Conservation (phyloP, 2,329 filamentous ascomycete species). For the Ophiocordyceps camponoti-leonardi region DNA sequence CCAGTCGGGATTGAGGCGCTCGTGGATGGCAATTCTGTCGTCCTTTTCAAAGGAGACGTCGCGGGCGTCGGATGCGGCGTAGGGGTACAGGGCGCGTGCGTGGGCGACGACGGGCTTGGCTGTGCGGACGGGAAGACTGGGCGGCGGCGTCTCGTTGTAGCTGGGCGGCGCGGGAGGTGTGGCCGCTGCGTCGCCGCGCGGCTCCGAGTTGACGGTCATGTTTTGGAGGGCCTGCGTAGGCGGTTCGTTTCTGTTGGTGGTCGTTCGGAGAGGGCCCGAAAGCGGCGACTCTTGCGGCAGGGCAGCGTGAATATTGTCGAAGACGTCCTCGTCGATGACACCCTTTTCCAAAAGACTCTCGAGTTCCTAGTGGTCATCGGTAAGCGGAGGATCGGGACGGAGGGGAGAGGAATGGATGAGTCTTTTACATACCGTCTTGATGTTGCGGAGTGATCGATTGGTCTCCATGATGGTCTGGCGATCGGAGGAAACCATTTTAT, state of each 20-base stretch:
- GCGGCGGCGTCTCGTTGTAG: constrained; percentile 30
- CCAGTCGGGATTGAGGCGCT: constrained; percentile 97
- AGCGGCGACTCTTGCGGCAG: constrained; percentile 57
- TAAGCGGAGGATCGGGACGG: not conserved
- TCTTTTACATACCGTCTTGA: constrained; percentile 53
- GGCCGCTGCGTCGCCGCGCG: constrained; percentile 5
- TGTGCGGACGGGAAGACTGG: constrained; percentile 21
- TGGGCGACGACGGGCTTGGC: constrained; percentile 47
- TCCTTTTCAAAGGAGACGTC: constrained; percentile 69
- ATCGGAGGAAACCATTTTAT: constrained; percentile 30
- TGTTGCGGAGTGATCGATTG: constrained; percentile 72
- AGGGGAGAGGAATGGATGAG: not conserved
- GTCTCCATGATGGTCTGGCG: constrained; percentile 47
- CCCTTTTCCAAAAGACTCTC: constrained; percentile 74
- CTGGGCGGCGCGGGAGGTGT: constrained; percentile 28
- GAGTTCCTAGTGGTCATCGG: constrained; percentile 51
- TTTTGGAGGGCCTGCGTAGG: constrained; percentile 23
- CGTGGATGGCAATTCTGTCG: constrained; percentile 63
- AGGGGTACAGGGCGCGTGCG: constrained; percentile 70
- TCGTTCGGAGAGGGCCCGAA: constrained; percentile 26
- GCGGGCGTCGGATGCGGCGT: constrained; percentile 60
- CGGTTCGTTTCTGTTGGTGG: constrained; percentile 15
- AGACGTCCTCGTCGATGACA: constrained; percentile 58
- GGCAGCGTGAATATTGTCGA: constrained; percentile 55
- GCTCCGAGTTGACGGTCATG: constrained; percentile 13